Base-by-base conservation (phyloP, 2,329 filamentous ascomycete species). In the Aureobasidium leucospermi region DNA sequence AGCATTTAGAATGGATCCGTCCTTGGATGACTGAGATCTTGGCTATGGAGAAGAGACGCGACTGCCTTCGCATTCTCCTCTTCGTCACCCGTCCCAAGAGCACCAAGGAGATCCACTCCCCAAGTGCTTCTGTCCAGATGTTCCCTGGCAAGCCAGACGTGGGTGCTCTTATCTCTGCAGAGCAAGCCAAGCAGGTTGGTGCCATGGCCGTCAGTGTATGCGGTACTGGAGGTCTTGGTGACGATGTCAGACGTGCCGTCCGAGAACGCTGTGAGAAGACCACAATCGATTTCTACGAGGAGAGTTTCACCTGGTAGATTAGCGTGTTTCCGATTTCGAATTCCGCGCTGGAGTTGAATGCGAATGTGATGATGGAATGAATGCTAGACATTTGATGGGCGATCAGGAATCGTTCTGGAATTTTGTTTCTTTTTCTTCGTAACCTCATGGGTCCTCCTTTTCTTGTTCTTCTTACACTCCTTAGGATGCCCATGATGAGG, bases 1-100 rank as follows among this genome's bases (percentile, higher is more conserved):
- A 96, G 68, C 86, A 93, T 60, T 82, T 97, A 7, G 90, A 96
- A 72, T 97, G 94, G 93, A 89, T 96, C 61, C 85, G 90, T 7
- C 89, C 90, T 5, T 97, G 89, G 87, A 91, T 92, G 88, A 90
- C 87, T 3, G 81, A 86, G 68, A 90, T 97, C 58, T 80, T 97
- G 34, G 81, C 82, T 59, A 87, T 96, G 81, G 88, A 90, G 11
- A 83, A 85, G 66, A 86, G 92, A 58, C 85, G 89, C 61, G 90
- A 96, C 52, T 81, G 96, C 32, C 81, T 99, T 46, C 87, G 85
- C 66, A 89, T 97, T 67, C 85, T 93, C 67, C 83, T 97, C 49
- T 97, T 96, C 75, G 86, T 97, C 65, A 97, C 94, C 5, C 82
- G 90, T 58, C 93, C 93, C 0, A 86, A 89, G 66, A 89, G 87